These are phyloP conservation scores for Athelia sp. DNA, from an alignment of 1,284 basidiomycete species.

Conservation along the genomic window DNA sequence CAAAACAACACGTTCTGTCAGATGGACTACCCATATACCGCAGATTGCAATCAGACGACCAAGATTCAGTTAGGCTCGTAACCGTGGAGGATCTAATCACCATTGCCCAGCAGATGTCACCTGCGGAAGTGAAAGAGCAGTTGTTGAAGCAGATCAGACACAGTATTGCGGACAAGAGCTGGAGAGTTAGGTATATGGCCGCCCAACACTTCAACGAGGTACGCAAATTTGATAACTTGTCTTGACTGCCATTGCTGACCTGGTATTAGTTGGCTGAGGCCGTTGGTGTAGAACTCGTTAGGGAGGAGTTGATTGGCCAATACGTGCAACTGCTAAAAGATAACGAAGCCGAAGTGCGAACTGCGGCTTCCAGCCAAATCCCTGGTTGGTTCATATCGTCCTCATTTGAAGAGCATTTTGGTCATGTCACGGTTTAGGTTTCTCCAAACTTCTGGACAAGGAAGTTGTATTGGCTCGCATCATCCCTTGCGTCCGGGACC, in stretches of 20 bases:
- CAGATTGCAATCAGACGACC: conserved; percentile 93
- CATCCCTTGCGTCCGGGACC: conserved; percentile 94
- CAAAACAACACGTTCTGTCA: conserved; percentile 76
- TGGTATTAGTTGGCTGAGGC: conserved; percentile 77
- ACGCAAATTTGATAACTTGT: conserved; percentile 12
- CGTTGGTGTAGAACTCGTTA: conserved; percentile 86
- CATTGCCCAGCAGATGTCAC: conserved; percentile 81
- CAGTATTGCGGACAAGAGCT: conserved; percentile 93
- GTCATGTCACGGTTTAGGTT: conserved; percentile 52
- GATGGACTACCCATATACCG: conserved; percentile 94
- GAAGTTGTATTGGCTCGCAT: conserved; percentile 92
- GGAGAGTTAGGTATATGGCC: conserved; percentile 99
- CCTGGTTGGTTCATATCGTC: conserved; percentile 63
- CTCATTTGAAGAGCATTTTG: neutral
- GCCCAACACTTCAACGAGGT: conserved; percentile 97
- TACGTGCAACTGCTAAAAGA: conserved; percentile 96
- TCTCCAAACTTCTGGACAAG: conserved; percentile 91
- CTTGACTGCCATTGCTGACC: conserved; percentile 4
- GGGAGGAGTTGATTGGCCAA: conserved; percentile 91
- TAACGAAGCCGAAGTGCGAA: conserved; percentile 98
- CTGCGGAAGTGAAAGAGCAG: conserved; percentile 89
- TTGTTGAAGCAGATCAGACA: conserved; percentile 85
- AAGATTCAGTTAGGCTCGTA: conserved; percentile 94
- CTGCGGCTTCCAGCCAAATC: conserved; percentile 93
- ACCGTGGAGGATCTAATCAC: conserved; percentile 97